Evolutionary conservation across 225 moss, liverwort and hornwort species (phyloP), one percentile per base, ranked within the genome.

Genomic region (Polytrichum commune): DNA sequence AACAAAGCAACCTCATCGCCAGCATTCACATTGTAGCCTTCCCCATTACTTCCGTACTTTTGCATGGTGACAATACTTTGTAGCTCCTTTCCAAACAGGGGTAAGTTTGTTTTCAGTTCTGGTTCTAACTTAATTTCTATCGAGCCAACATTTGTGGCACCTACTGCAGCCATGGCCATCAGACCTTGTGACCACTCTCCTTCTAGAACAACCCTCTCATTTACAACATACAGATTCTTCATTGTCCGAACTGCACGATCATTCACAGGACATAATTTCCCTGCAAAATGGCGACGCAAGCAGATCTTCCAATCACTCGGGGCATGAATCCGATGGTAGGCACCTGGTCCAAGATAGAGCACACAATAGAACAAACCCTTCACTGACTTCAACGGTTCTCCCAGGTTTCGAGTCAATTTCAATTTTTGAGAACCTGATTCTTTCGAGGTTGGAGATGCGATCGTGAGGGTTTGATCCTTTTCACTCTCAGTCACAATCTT

Each of bases 1-100:
- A 96, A 96, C 20, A 90, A 78, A 62, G 96, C 96, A n/a, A 96
- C 86, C 90, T 96, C 96, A 67, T 96, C 96, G 26, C 96, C 96
- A 72, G 88, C 96, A 77, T 92, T 92, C 4, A 93, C 84, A 56
- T 74, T 74, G n/a, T 88, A 35, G 13, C 91, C 90, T 70, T 78
- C 66, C 25, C 90, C 95, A 26, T 66, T 73, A 35, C 79, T 74
- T 55, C 91, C 96, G 35, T 96, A 96, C 18, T 82, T 85, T 61
- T 77, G 84, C 4, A 88, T 75, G 30, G 75, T 83, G 32, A 86
- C 80, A 60, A 79, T 68, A 27, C 78, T 80, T 56, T 77, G 75
- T 20, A 80, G 71, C 56, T 81, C 78, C 64, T 82, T 65, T 55
- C 84, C 79, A 67, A 84, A 67, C 61, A 86, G 80, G 19, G 87